phyloP scores from a whole-genome alignment of 169 alveolate genomes.

The Cytauxzoon felis region DNA sequence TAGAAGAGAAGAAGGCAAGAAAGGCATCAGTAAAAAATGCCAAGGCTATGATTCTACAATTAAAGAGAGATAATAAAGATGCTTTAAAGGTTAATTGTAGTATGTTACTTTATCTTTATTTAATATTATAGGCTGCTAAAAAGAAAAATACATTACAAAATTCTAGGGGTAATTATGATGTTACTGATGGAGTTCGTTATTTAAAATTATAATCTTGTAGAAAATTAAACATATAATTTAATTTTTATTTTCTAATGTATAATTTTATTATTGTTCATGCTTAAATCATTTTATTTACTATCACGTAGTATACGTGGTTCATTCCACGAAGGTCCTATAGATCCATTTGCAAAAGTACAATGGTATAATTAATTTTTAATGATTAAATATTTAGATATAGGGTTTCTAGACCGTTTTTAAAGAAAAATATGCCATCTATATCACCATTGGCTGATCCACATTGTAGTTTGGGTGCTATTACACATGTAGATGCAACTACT shows the following conservation, averaged over 20 bases:
- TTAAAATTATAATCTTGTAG: slow-evolving; percentile 20
- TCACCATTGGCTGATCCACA: slow-evolving; percentile 79
- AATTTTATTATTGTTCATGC: slow-evolving; percentile 3
- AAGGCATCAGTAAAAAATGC: slow-evolving; percentile 77
- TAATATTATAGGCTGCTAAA: slow-evolving; percentile 8
- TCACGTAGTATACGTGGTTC: slow-evolving; percentile 61
- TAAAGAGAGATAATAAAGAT: slow-evolving; percentile 74
- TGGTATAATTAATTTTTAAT: slow-evolving; percentile 56
- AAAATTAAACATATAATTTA: neutral
- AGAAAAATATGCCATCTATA: slow-evolving; percentile 79
- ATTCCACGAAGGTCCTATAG: slow-evolving; percentile 73
- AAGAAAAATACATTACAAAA: slow-evolving; percentile 33
- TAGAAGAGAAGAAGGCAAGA: slow-evolving; percentile 75
- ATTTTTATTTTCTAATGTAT: neutral
- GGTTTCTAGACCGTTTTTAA: slow-evolving; percentile 78
- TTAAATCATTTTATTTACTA: slow-evolving; percentile 11
- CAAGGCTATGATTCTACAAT: slow-evolving; percentile 67
- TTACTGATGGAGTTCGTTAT: slow-evolving; percentile 50
- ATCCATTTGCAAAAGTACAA: slow-evolving; percentile 84
- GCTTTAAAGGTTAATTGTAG: slow-evolving; percentile 19
- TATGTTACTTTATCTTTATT: neutral
- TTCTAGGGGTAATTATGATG: slow-evolving; percentile 45
- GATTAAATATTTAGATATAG: slow-evolving; percentile 16
- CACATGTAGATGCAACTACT: slow-evolving; percentile 73
- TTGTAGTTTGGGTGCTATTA: slow-evolving; percentile 71